phyloP scores from a whole-genome alignment of 331 rosid genomes.

The Ulmus americana region DNA sequence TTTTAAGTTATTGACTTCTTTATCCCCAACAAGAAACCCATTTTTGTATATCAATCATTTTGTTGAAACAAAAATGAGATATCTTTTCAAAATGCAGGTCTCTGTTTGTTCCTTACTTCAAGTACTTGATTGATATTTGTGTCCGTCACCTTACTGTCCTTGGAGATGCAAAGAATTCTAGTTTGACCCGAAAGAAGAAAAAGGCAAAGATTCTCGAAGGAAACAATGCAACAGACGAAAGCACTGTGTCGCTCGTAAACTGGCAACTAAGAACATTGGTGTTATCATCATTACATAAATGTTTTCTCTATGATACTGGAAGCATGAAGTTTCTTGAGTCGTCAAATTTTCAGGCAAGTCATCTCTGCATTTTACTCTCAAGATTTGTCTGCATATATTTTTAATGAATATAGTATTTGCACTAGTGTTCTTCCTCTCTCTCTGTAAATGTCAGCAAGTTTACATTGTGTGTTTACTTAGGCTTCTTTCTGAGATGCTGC shows the following conservation, averaged over 20 bases:
- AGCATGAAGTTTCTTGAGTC: conserved; percentile 68
- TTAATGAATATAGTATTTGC: not conserved
- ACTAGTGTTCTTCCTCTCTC: not conserved
- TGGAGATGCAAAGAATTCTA: conserved; percentile 41
- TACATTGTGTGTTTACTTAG: not conserved
- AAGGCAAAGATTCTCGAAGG: conserved; percentile 59
- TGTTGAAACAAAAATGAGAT: not conserved
- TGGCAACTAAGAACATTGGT: conserved; percentile 85
- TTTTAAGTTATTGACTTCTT: not conserved
- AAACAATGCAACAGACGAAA: conserved; percentile 24
- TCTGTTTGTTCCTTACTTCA: conserved; percentile 88
- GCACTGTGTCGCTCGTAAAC: conserved; percentile 32
- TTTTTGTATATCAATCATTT: not conserved
- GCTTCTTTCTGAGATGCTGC: not conserved
- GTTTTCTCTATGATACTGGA: conserved; percentile 85
- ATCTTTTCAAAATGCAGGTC: conserved; percentile 48
- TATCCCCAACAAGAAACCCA: not conserved
- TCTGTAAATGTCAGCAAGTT: not conserved
- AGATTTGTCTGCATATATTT: not conserved
- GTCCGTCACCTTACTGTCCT: conserved; percentile 50
- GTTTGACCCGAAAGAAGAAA: conserved; percentile 52
- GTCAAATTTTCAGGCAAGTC: conserved; percentile 70
- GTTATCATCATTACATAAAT: conserved; percentile 72
- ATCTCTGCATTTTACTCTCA: conserved; percentile 3
- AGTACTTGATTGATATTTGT: conserved; percentile 68